phyloP scores from a whole-genome alignment of 305 asterid species.

The Solanum hybrid region DNA sequence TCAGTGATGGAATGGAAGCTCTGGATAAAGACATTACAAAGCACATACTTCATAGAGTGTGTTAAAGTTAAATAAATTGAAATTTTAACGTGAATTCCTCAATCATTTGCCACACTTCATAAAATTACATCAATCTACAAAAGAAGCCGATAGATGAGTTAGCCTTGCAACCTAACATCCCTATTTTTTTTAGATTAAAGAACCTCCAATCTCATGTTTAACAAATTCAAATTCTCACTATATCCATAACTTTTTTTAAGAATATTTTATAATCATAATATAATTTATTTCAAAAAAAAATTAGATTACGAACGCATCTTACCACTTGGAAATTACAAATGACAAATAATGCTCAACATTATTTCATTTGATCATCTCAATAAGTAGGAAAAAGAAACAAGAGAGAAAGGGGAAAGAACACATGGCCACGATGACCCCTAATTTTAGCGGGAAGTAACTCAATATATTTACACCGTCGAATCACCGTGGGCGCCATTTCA shows the following conservation, averaged over 20 bases:
- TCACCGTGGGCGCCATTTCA: background rate
- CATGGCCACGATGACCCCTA: background rate
- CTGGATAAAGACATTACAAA: background rate
- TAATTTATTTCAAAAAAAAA: background rate
- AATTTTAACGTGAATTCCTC: background rate
- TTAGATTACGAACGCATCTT: background rate
- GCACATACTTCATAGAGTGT: background rate
- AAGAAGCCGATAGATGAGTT: fast-evolving
- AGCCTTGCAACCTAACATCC: fast-evolving
- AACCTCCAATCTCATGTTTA: background rate
- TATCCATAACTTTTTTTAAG: fast-evolving
- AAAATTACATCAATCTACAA: no score
- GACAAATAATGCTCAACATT: background rate
- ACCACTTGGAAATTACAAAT: background rate
- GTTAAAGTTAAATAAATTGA: background rate
- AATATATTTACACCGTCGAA: background rate
- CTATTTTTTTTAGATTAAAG: no score
- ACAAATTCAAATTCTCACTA: background rate
- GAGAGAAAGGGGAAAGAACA: background rate
- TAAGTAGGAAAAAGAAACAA: background rate
- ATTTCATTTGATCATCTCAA: background rate
- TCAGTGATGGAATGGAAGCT: background rate
- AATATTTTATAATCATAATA: background rate
- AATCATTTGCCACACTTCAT: background rate
- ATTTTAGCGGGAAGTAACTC: background rate